phyloP scores from a whole-genome alignment of 495 filamentous ascomycete species.

The Cenococcum geophilum region DNA sequence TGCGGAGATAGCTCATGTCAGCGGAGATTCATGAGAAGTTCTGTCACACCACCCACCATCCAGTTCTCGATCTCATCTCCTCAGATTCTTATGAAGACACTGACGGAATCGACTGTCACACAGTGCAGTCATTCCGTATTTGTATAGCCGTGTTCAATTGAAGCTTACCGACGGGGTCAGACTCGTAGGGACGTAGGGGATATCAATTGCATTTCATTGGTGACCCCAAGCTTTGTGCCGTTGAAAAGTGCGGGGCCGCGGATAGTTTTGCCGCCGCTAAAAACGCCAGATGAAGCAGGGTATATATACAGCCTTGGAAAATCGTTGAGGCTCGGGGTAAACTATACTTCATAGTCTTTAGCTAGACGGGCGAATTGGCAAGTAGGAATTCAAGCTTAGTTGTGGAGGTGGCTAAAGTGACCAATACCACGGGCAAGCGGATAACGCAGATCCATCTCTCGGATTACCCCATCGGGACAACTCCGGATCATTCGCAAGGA shows the following conservation, averaged over 20 bases:
- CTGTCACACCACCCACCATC: conserved; percentile 13
- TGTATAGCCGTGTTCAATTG: too few species aligned
- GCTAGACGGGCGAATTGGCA: too few species aligned
- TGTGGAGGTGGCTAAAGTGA: neutral
- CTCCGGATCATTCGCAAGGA: neutral
- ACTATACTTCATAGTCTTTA: too few species aligned
- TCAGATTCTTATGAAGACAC: neutral
- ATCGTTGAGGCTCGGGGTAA: too few species aligned
- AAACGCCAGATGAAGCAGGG: neutral
- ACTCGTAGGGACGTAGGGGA: neutral
- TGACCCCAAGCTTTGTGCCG: neutral
- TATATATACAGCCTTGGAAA: too few species aligned
- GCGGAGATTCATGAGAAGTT: neutral
- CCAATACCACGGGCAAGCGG: neutral
- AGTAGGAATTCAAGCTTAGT: too few species aligned
- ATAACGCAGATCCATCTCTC: neutral
- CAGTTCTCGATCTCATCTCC: conserved; percentile 28
- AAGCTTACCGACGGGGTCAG: too few species aligned
- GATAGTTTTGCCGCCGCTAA: neutral
- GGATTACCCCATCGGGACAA: neutral
- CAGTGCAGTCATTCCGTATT: conserved; percentile 4
- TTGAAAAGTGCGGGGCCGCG: neutral
- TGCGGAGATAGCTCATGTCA: conserved; percentile 24
- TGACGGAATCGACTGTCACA: neutral
- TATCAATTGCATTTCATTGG: neutral